Base-by-base conservation (phyloP, 805 yeast species). In the Danielia oregonensis region DNA sequence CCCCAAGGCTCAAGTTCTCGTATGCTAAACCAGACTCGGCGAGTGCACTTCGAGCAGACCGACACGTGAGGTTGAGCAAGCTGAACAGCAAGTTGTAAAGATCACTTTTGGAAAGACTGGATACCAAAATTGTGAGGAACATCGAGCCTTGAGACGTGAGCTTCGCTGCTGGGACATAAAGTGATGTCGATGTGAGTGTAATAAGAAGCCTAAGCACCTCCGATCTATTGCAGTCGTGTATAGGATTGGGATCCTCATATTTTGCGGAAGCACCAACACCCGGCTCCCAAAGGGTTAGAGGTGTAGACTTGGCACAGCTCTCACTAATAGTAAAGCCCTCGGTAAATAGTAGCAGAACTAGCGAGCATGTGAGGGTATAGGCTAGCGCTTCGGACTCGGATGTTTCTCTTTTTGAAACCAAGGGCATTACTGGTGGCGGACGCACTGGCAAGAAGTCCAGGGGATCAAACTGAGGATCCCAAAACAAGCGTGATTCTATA, bases 121-220 rank as follows among this genome's bases (percentile, higher is more conserved):
- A 60, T 26, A 74, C 80, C 32, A 80, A 58, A 5, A 72, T 66
- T 0, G 84, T 72, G 29, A 83, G 52, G 52, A 75, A 85, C 31
- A 75, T 68, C 22, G 86, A 77, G 0, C 91, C 95, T 4, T 49
- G 44, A 0, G 64, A 42, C 0, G 75, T 71, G 4, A 78, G 51
- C 10, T 53, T 49, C 5, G 67, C 47, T 1, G 76, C 67, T 2
- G 60, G 36, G 4, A 51, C 54, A 52, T 85, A 88, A 30, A 88
- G 52, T 11, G 79, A 69, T 30, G 71, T 72, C 2, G 95, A 82
- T 15, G 75, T 65, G 5, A 89, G 57, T 0, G 80, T 65, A 6
- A 84, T 48, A 8, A 91, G 36, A 6, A 87, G 61, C 30, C 82
- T 64, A 24, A 91, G 46, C 2, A 85, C 61, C 49, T 85, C 94